Base-by-base conservation (phyloP, 768 basidiomycete species). In the Panus rudis region DNA sequence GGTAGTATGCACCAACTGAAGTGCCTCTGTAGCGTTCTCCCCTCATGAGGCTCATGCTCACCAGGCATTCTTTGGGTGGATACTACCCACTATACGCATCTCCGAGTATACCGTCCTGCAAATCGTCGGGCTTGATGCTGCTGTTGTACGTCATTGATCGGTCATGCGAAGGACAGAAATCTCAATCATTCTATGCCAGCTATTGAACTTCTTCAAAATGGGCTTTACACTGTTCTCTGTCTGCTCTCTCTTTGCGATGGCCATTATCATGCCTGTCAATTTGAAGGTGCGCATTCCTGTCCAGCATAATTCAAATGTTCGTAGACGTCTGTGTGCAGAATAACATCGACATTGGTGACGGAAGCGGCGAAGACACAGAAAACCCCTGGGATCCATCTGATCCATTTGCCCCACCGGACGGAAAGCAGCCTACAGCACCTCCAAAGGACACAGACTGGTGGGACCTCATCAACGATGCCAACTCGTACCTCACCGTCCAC, bases 111-210 rank as follows among this genome's bases (percentile, higher is more conserved):
- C 91, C 0, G 80, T 99, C 3, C 71, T 99, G 2, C 92, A 97
- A 62, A 94, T 96, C 39, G 94, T 99, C 11, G 94, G 94, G 0
- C 67, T 99, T 31, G 94, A 99, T 62, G 94, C 94, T 31, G 93
- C 92, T 2, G 96, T 98, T 54, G 91, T 92, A 57, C 55, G 89
- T 72, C 23, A 34, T n/a, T 8, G 21, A 35, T 6, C n/a, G 8
- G 7, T 19, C 6, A 7, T 16, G 4, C 16, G 19, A 8, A 13
- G 11, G 16, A 14, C 14, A n/a, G 22, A 22, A 2, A 21, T 37
- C 26, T 28, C 33, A 24, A 37, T 21, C 26, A 31, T 23, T 14
- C n/a, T 22, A 34, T 12, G 46, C 6, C 58, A 96, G 91, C 74
- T 98, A 2, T 75, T 99, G 32, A 90, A 84, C 51, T 98, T 99